Conservation (phyloP, 169 alveolate genomes). For the Eimeria nieschulzi region DNA sequence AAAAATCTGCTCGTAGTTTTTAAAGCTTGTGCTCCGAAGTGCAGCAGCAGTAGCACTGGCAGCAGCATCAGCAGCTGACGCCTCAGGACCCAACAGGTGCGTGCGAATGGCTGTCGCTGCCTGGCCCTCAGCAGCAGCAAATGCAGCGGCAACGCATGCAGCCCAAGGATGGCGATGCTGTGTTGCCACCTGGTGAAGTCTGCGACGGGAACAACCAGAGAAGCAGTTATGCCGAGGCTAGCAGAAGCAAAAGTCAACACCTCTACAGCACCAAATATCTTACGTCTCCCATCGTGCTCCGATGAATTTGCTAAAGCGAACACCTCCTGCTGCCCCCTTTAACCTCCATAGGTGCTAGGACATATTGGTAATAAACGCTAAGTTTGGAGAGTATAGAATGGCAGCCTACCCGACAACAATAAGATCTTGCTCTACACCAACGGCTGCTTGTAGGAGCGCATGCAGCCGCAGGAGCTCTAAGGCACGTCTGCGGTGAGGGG, state of each 20-base stretch:
- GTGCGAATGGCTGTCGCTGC: conserved; percentile 27
- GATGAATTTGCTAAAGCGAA: no score
- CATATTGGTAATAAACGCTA: no score
- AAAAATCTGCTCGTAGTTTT: conserved; percentile 31
- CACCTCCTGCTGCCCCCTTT: no score
- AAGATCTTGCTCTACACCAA: conserved; percentile 45
- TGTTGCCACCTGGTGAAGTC: conserved; percentile 49
- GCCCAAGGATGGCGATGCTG: conserved; percentile 57
- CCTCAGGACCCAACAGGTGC: conserved; percentile 12
- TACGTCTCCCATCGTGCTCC: no score
- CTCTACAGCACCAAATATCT: neutral
- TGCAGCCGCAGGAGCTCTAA: conserved; percentile 34
- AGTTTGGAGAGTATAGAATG: no score
- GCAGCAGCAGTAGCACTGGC: neutral
- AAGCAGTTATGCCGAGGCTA: neutral
- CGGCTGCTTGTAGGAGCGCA: conserved; percentile 57
- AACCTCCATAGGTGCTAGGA: no score
- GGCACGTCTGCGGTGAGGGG: neutral
- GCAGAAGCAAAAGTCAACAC: neutral
- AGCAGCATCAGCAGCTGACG: neutral
- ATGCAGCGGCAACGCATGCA: conserved; percentile 50
- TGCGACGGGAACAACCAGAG: neutral
- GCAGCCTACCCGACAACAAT: conserved; percentile 30
- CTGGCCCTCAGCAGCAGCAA: conserved; percentile 61
- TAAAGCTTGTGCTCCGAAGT: neutral